A percentile compares a stretch with the other conserved stretches of the same genome.
These are phyloP conservation scores for Ceratocystis variospora DNA, from an alignment of 2,329 filamentous ascomycete genomes.

Conservation along the genomic window DNA sequence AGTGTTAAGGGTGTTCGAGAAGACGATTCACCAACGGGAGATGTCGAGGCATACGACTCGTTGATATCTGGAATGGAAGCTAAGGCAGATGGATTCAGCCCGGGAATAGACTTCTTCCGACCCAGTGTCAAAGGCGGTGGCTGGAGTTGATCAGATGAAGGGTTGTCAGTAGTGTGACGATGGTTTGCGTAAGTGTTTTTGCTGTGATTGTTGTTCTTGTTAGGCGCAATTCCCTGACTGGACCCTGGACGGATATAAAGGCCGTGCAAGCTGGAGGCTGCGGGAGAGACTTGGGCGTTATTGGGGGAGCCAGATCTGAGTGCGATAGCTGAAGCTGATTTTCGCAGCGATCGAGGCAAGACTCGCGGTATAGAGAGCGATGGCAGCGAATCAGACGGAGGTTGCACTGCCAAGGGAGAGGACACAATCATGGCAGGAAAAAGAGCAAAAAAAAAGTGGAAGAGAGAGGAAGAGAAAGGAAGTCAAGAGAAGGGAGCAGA, in stretches of 20 bases:
- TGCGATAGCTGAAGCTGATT: slow-evolving; percentile 16
- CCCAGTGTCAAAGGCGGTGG: slow-evolving; percentile 11
- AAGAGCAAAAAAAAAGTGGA: slow-evolving; percentile 4
- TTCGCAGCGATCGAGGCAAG: slow-evolving; percentile 17
- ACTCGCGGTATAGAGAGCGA: slow-evolving; percentile 13
- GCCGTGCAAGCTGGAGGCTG: slow-evolving; percentile 17
- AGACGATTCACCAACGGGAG: slow-evolving; percentile 26
- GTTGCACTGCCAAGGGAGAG: slow-evolving; percentile 4
- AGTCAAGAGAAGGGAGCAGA: slow-evolving; percentile 7
- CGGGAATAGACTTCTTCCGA: slow-evolving; percentile 58
- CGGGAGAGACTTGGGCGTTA: slow-evolving; percentile 1
- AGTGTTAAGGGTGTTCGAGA: slow-evolving; percentile 5
- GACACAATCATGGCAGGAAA: slow-evolving; percentile 15
- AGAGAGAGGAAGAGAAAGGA: slow-evolving; percentile 7
- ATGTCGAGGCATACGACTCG: slow-evolving; percentile 47
- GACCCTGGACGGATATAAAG: slow-evolving; percentile 12
- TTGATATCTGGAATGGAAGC: slow-evolving; percentile 54
- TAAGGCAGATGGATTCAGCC: slow-evolving; percentile 50
- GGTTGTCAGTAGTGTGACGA: neutral
- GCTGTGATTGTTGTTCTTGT: neutral
- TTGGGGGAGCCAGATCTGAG: slow-evolving; percentile 8
- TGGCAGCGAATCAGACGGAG: slow-evolving; percentile 12
- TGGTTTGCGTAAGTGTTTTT: neutral
- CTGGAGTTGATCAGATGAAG: slow-evolving; percentile 7
- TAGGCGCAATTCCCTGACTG: slow-evolving; percentile 1